A percentile compares a stretch with the other conserved stretches of the same genome.
These are phyloP conservation scores for Apocynum venetum DNA, from an alignment of 257 asterid species.

Conservation along the genomic window DNA sequence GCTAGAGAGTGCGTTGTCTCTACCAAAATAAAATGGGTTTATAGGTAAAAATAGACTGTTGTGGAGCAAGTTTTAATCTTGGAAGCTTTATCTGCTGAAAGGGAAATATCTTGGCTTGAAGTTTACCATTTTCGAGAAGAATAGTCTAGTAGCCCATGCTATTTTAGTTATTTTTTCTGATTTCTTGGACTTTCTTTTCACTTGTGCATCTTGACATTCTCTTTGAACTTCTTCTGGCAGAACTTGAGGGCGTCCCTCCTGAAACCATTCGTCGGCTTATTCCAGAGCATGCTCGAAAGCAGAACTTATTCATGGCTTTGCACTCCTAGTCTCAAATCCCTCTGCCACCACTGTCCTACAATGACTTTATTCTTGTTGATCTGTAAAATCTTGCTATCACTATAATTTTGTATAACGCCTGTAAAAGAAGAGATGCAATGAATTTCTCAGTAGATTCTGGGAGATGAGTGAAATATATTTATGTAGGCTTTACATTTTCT, in stretches of 20 bases:
- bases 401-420: constrained; percentile 4
- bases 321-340: constrained; percentile 42
- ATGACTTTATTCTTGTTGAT: constrained; percentile 14
- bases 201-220: neutral
- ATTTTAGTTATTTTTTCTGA: neutral
- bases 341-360: constrained; percentile 11
- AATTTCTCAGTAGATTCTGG: constrained; percentile 21
- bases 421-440: constrained; percentile 17
- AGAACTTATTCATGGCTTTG: constrained; percentile 94
- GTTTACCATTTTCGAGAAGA: neutral
- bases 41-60: neutral
- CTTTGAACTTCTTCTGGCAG: constrained; percentile 33
- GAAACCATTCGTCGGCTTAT: constrained; percentile 82
- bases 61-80: neutral
- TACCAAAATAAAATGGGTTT: neutral
- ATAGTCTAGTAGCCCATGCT: neutral
- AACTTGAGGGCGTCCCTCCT: constrained; percentile 73
- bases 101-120: neutral
- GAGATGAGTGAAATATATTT: constrained; percentile 20
- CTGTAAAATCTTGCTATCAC: constrained; percentile 8
- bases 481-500: constrained; percentile 5
- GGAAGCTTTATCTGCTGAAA: neutral
- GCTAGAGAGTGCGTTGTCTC: neutral
- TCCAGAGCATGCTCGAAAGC: constrained; percentile 96
- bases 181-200: neutral